Base-by-base conservation (phyloP, 2,329 filamentous ascomycete species). In the Ceratocystis lukuohia region DNA sequence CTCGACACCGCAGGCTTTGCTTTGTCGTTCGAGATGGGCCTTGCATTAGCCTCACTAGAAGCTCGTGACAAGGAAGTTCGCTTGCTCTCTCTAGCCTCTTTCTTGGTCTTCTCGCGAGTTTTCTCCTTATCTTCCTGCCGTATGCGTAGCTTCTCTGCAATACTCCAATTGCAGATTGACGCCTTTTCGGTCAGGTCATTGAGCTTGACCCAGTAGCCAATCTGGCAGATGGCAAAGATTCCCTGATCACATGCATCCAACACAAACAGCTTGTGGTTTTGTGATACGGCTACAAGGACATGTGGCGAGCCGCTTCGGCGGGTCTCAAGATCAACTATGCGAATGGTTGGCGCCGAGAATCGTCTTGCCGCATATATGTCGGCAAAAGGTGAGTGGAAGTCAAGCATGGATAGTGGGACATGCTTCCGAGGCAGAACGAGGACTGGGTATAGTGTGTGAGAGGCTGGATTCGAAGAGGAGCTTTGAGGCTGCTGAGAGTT, bases 201-300 rank as follows among this genome's bases (percentile, higher is more conserved):
- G 64, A 87, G 72, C 68, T 85, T 81, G 25, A 88, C 79, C 86
- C 87, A 89, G 22, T 77, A 74, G 1, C 84, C 86, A 56, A 94
- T 76, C 71, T 82, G 85, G 74, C 86, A 91, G 30, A 90, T 73
- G 10, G 83, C 82, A 73, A 89, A 92, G 2, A 87, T 77, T 0
- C 81, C 80, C 61, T 76, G 74, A 45, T 63, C 59, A 30, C 66
- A 68, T 3, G 66, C 66, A 59, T 68, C 66, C 3, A 68, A 25
- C 17, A 68, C 50, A 50, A 68, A 68, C 8, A 68, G 45, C 25
- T 66, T 61, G 25, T 57, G 44, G 7, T 45, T 63, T 28, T 62
- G 64, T 7, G 64, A 65, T 15, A 65, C 66, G 7, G 64, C 66
- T 67, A 90, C 77, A 8, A 90, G 78, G 17, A 89, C 76, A 67